Conservation (phyloP, 2,329 filamentous ascomycete genomes). For the Fusarium avenaceum region DNA sequence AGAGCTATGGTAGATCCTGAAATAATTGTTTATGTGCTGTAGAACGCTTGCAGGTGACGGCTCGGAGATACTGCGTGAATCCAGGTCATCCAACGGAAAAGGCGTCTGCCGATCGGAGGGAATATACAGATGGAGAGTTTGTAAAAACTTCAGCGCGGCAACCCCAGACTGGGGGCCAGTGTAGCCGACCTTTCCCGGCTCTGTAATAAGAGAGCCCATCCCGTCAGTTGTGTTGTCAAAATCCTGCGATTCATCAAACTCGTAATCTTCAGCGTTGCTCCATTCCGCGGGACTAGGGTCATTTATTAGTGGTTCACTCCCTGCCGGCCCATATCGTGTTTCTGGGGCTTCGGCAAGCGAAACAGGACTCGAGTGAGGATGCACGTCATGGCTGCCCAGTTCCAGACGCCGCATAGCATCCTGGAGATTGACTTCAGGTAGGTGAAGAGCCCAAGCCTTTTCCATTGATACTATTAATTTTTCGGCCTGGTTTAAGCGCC, state of each 20-base stretch:
- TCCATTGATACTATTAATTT: constrained; percentile 21
- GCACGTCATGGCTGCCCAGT: background rate
- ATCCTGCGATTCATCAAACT: constrained; percentile 31
- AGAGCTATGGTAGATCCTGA: no score
- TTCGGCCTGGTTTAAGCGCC: constrained; percentile 17
- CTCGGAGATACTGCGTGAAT: no score
- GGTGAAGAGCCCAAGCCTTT: constrained; percentile 21
- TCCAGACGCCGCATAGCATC: background rate
- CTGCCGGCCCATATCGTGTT: constrained; percentile 8
- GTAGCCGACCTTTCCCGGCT: constrained; percentile 32
- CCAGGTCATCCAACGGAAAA: no score
- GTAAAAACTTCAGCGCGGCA: constrained; percentile 32
- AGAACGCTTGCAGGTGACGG: no score
- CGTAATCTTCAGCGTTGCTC: constrained; percentile 27
- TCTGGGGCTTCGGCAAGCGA: constrained; percentile 16
- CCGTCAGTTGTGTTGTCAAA: constrained; percentile 33
- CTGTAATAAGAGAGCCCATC: constrained; percentile 31
- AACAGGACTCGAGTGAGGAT: background rate
- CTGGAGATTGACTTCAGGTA: constrained; percentile 1
- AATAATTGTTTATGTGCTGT: no score
- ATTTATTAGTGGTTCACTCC: background rate
- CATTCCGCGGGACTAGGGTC: constrained; percentile 20
- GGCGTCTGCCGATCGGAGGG: no score
- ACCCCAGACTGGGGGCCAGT: constrained; percentile 36
- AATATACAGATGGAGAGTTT: background rate